Evolutionary conservation across 805 yeast genomes (phyloP).

Genomic region (Yamadazyma laniorum): DNA sequence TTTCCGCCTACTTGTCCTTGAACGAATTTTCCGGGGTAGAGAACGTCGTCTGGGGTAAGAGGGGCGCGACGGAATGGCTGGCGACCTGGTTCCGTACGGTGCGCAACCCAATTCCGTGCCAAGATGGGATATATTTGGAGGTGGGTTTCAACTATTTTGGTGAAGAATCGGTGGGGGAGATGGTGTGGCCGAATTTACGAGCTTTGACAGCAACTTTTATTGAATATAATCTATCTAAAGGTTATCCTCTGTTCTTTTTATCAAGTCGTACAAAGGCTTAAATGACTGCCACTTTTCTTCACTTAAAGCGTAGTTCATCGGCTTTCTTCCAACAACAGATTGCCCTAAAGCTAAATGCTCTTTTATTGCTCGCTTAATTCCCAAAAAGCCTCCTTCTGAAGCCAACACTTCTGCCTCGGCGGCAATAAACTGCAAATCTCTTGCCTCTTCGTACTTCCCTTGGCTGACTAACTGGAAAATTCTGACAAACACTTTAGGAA

Average conservation of each 20-base stretch:
- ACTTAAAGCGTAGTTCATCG: conserved; percentile 47
- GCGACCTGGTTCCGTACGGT: too few relatives aligned
- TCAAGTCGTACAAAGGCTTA: conserved; percentile 1
- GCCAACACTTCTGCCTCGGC: conserved; percentile 48
- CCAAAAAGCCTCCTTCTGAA: conserved; percentile 43
- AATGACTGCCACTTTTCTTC: conserved; percentile 2
- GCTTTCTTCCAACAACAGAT: conserved; percentile 45
- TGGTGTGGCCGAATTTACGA: too few relatives aligned
- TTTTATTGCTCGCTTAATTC: conserved; percentile 44
- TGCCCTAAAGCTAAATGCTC: conserved; percentile 41
- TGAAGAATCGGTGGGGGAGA: too few relatives aligned
- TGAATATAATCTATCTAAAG: not conserved
- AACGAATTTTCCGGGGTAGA: too few relatives aligned
- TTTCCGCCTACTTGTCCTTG: too few relatives aligned
- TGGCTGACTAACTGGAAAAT: conserved; percentile 35
- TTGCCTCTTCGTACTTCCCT: conserved; percentile 45
- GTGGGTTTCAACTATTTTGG: too few relatives aligned
- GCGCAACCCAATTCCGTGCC: too few relatives aligned
- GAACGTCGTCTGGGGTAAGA: too few relatives aligned
- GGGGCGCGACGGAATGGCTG: too few relatives aligned
- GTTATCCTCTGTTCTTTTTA: conserved; percentile 1
- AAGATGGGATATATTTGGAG: too few relatives aligned
- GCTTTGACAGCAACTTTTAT: too few relatives aligned
- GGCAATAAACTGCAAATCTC: conserved; percentile 39
- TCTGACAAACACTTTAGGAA: conserved; percentile 48